Percentiles rank a stretch among this genome's conserved stretches.
Evolutionary conservation across 2,329 filamentous ascomycete genomes (phyloP).

Genomic region (Chaetomiaceae sp.): DNA sequence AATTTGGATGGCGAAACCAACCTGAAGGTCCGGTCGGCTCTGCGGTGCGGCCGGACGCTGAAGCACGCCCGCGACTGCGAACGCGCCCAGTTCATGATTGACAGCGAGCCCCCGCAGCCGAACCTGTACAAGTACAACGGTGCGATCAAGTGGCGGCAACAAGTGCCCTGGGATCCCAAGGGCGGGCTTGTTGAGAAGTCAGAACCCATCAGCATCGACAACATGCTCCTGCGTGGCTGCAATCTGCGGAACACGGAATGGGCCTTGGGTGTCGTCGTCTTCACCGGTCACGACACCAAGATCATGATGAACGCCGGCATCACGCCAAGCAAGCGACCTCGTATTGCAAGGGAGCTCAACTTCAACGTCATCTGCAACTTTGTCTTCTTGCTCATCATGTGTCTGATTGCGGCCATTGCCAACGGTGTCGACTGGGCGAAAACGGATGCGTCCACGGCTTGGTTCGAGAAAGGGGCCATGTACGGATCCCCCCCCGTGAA

Average conservation of each 20-base stretch:
- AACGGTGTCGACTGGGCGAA: constrained; percentile 78
- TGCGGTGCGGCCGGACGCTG: constrained; percentile 76
- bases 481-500: constrained; percentile 68
- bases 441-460: constrained; percentile 65
- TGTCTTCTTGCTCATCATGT: constrained; percentile 81
- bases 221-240: constrained; percentile 86
- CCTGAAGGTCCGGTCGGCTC: constrained; percentile 84
- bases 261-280: constrained; percentile 86
- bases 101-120: constrained; percentile 85
- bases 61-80: constrained; percentile 92
- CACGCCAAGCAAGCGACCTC: constrained; percentile 87
- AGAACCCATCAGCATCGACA: constrained; percentile 92
- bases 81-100: constrained; percentile 75
- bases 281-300: constrained; percentile 94
- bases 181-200: constrained; percentile 69
- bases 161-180: constrained; percentile 55
- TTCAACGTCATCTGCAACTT: constrained; percentile 98
- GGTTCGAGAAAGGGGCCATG: constrained; percentile 81
- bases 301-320: constrained; percentile 98
- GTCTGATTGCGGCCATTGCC: constrained; percentile 75
- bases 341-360: constrained; percentile 89
- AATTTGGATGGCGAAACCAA: constrained; percentile 98
- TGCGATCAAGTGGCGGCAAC: constrained; percentile 80
- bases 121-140: constrained; percentile 96
- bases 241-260: constrained; percentile 94